Conservation (phyloP, 148 eudicot species). For the Spergularia bocconei region DNA sequence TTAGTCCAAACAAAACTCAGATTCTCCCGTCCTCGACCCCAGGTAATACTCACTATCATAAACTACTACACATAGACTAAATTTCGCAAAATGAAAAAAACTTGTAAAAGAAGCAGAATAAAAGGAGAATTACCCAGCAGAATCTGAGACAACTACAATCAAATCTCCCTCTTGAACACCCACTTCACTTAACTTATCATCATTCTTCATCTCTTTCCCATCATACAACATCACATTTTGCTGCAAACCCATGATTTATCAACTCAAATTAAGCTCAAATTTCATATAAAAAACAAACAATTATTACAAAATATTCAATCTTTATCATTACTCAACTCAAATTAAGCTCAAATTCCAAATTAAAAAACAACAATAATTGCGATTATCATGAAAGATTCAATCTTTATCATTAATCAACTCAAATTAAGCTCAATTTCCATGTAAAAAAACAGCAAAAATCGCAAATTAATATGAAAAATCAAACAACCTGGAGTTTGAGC, state of each 20-base stretch:
- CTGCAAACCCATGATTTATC: constrained; percentile 45
- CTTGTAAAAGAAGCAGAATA: no score
- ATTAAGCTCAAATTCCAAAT: background rate
- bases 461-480: background rate
- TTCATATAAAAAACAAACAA: background rate
- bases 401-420: background rate
- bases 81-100: no score
- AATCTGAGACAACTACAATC: background rate
- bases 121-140: no score
- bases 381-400: background rate
- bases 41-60: no score
- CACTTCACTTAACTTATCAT: constrained; percentile 62
- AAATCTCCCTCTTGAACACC: constrained; percentile 88
- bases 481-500: constrained; percentile 82
- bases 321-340: background rate
- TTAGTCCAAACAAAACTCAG: no score
- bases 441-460: background rate
- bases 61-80: no score
- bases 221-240: constrained; percentile 66
- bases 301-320: background rate
- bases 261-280: background rate
- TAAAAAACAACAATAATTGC: background rate
- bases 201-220: constrained; percentile 81
- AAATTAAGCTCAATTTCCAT: background rate
- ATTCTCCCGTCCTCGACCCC: no score